Conservation (phyloP, 805 yeast species). For the Pichia gijzeniarum region DNA sequence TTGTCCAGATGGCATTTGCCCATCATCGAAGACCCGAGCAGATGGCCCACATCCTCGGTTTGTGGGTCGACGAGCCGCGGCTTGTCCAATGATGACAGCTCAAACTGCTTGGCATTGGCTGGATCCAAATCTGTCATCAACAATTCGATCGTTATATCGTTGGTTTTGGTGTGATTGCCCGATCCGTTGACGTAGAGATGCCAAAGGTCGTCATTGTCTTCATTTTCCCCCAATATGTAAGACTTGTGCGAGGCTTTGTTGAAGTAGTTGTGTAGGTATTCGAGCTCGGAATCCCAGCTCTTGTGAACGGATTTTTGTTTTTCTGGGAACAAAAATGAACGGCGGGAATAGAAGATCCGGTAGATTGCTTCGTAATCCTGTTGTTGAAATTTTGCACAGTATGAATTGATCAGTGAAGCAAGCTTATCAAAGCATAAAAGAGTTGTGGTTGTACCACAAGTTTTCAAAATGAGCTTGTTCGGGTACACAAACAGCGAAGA, state of each 20-base stretch:
- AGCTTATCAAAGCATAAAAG: slow-evolving; percentile 66
- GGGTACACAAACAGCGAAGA: slow-evolving; percentile 85
- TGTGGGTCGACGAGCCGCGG: background rate
- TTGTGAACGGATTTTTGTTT: slow-evolving; percentile 75
- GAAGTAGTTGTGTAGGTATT: slow-evolving; percentile 60
- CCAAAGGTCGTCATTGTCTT: slow-evolving; percentile 82
- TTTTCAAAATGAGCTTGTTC: slow-evolving; percentile 79
- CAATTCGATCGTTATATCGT: slow-evolving; percentile 71
- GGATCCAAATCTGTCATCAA: slow-evolving; percentile 82
- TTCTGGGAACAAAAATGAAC: slow-evolving; percentile 89
- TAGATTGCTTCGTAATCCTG: slow-evolving; percentile 30
- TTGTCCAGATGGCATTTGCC: slow-evolving; percentile 53
- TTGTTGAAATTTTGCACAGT: slow-evolving; percentile 35
- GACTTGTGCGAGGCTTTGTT: slow-evolving; percentile 49
- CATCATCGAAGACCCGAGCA: slow-evolving; percentile 66
- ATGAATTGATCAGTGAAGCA: slow-evolving; percentile 42
- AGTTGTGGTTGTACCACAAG: slow-evolving; percentile 95
- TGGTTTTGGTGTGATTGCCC: background rate
- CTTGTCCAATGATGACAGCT: slow-evolving; percentile 33
- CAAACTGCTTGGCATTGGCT: slow-evolving; percentile 49
- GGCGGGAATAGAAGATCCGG: slow-evolving; percentile 81
- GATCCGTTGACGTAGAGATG: slow-evolving; percentile 66
- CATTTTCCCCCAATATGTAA: slow-evolving; percentile 74
- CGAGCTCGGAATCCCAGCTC: slow-evolving; percentile 79
- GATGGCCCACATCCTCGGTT: slow-evolving; percentile 64